Percentiles rank a stretch among this genome's conserved stretches.
Evolutionary conservation across 2,329 filamentous ascomycete genomes (phyloP).

Genomic region (Pleurostoma richardsiae): DNA sequence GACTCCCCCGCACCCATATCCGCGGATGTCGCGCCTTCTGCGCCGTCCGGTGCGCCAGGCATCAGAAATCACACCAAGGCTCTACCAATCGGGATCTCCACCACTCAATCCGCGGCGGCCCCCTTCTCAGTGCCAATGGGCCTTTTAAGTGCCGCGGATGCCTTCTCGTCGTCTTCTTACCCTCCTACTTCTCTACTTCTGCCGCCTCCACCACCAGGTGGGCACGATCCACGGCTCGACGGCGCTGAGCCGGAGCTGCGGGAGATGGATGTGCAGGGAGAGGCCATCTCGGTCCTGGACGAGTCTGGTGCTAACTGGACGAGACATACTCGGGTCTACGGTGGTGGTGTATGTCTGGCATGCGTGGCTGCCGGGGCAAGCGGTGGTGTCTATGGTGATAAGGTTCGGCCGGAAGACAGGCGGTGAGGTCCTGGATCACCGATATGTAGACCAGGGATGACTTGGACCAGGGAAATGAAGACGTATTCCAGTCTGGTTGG

Average conservation of each 20-base stretch:
- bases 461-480: too few relatives aligned
- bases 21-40: conserved; percentile 5
- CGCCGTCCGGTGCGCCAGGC: conserved; percentile 18
- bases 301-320: conserved; percentile 46
- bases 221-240: conserved; percentile 10
- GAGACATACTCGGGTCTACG: conserved; percentile 55
- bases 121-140: conserved; percentile 8
- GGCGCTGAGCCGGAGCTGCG: conserved; percentile 13
- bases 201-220: conserved; percentile 38
- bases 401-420: conserved; percentile 47
- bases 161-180: conserved; percentile 43
- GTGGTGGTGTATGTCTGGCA: conserved; percentile 51
- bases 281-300: conserved; percentile 44
- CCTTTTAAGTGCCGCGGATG: conserved; percentile 8
- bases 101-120: conserved; percentile 8
- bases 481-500: too few relatives aligned
- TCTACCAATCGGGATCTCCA: conserved; percentile 22
- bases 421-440: conserved; percentile 20
- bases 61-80: conserved; percentile 38
- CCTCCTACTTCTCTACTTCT: conserved; percentile 41
- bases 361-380: conserved; percentile 42
- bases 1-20: conserved; percentile 22
- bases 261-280: conserved; percentile 40
- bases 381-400: conserved; percentile 49
- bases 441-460: background rate